Evolutionary conservation across 1,139 yeast genomes (phyloP).

Genomic region (Suhomyces terraborum): DNA sequence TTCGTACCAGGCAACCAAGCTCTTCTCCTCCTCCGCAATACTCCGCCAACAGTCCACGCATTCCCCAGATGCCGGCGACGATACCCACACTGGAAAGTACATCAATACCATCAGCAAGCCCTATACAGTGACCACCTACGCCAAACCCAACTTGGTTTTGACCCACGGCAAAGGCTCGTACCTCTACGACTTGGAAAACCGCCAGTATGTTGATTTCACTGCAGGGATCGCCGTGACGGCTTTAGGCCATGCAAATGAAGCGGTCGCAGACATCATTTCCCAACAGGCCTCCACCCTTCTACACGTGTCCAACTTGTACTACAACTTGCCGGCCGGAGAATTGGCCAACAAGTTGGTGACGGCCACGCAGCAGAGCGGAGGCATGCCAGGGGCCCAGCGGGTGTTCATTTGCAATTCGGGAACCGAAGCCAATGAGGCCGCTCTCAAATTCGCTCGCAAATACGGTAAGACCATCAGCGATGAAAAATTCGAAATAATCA

Average conservation of each 20-base stretch:
- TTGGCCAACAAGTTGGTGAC: constrained; percentile 71
- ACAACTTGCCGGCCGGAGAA: constrained; percentile 82
- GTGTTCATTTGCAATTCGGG: constrained; percentile 95
- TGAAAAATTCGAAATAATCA: constrained; percentile 71
- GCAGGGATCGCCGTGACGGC: constrained; percentile 98
- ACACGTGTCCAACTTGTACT: constrained; percentile 84
- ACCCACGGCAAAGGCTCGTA: constrained; percentile 73
- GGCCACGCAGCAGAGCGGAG: constrained; percentile 69
- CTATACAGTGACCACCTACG: constrained; percentile 77
- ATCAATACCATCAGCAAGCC: constrained; percentile 44
- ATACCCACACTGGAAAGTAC: constrained; percentile 33
- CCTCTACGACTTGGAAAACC: constrained; percentile 75
- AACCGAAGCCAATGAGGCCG: constrained; percentile 97
- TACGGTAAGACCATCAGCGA: constrained; percentile 60
- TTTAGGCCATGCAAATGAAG: constrained; percentile 82
- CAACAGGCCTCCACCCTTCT: constrained; percentile 74
- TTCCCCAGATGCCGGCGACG: constrained; percentile 21
- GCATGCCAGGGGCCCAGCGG: constrained; percentile 75
- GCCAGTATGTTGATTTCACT: constrained; percentile 82
- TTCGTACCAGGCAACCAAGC: background rate
- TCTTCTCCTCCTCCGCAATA: constrained; percentile 5
- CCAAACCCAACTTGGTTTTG: constrained; percentile 73
- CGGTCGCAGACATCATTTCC: constrained; percentile 64
- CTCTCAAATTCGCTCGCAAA: constrained; percentile 91
- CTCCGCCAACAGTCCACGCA: background rate